These are phyloP conservation scores for Eragrostis curvula DNA, from an alignment of 176 grass and related monocot genomes.

Conservation along the genomic window DNA sequence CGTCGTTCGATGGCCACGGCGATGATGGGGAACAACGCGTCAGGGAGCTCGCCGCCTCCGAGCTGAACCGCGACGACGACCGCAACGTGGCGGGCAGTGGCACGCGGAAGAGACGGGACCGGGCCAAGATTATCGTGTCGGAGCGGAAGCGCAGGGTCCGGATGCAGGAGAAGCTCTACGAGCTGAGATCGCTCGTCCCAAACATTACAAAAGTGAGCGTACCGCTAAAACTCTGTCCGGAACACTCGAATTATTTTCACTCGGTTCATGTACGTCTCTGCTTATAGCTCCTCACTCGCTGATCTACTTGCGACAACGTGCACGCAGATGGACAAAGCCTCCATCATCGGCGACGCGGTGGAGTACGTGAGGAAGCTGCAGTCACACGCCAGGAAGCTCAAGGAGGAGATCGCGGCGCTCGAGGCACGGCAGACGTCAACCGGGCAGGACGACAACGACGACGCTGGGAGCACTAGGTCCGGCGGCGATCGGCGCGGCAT, in stretches of 20 bases:
- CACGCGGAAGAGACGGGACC: conserved; percentile 64
- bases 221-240: too few species aligned
- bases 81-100: conserved; percentile 18
- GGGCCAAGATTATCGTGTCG: conserved; percentile 83
- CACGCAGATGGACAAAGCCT: conserved; percentile 96
- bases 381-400: conserved; percentile 60
- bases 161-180: conserved; percentile 96
- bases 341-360: conserved; percentile 87
- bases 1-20: neutral
- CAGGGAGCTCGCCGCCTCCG: neutral
- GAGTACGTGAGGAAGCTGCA: conserved; percentile 73
- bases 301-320: neutral
- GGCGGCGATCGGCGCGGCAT: neutral
- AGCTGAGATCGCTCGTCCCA: conserved; percentile 84
- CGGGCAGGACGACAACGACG: neutral
- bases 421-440: conserved; percentile 35
- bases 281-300: too few species aligned
- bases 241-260: too few species aligned
- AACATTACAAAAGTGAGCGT: conserved; percentile 79
- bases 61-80: neutral
- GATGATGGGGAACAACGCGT: conserved; percentile 17
- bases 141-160: conserved; percentile 83
- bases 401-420: conserved; percentile 64
- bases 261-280: too few species aligned
- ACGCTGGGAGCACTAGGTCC: neutral